Percentiles rank a stretch among this genome's conserved stretches.
Conservation (phyloP, 805 yeast genomes). For the Candida orba region DNA sequence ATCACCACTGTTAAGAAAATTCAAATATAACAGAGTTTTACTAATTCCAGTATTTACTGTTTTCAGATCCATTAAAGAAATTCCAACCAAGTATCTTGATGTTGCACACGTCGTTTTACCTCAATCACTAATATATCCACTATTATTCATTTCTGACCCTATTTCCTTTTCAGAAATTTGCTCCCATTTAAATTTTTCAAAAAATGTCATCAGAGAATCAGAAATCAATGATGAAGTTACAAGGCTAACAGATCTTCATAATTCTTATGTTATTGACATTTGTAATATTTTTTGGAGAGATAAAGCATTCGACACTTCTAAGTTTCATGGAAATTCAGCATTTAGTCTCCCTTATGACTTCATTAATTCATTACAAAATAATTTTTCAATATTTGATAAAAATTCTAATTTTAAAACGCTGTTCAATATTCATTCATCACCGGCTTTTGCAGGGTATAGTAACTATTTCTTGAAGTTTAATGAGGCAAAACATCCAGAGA, state of each 20-base stretch:
- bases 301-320: slow-evolving; percentile 35
- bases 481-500: slow-evolving; percentile 33
- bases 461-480: slow-evolving; percentile 37
- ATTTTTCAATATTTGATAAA: slow-evolving; percentile 21
- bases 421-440: slow-evolving; percentile 41
- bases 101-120: slow-evolving; percentile 30
- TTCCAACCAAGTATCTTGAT: slow-evolving; percentile 19
- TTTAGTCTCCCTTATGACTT: slow-evolving; percentile 27
- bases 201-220: slow-evolving; percentile 9
- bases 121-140: slow-evolving; percentile 30
- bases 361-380: slow-evolving; percentile 18
- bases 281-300: slow-evolving; percentile 53
- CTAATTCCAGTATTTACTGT: slow-evolving; percentile 5
- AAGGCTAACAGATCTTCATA: slow-evolving; percentile 31
- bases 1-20: not conserved
- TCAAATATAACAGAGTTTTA: slow-evolving; percentile 7
- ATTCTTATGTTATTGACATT: slow-evolving; percentile 47
- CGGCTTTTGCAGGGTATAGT: slow-evolving; percentile 40
- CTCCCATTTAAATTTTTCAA: slow-evolving; percentile 36
- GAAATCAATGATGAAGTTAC: slow-evolving; percentile 12
- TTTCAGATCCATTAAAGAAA: slow-evolving; percentile 7
- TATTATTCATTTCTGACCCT: slow-evolving; percentile 38
- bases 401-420: slow-evolving; percentile 16
- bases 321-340: slow-evolving; percentile 23
- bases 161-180: slow-evolving; percentile 38